These are phyloP conservation scores for Cercospora zeina DNA, from an alignment of 2,329 filamentous ascomycete species.

Conservation along the genomic window DNA sequence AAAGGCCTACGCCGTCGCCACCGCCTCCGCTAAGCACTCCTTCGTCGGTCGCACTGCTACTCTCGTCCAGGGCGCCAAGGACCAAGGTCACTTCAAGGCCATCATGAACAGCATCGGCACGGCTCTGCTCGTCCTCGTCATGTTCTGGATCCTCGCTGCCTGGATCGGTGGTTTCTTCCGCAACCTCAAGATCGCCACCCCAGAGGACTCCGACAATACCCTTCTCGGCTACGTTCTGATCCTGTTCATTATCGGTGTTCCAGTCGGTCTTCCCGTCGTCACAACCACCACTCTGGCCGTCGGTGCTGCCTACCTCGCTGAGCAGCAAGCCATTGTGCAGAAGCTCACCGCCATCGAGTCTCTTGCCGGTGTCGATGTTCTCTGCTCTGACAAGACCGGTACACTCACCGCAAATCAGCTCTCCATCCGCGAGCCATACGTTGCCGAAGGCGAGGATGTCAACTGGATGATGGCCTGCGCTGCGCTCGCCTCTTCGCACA, in stretches of 20 bases:
- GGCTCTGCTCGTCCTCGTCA: conserved; percentile 70
- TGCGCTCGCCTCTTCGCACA: conserved; percentile 74
- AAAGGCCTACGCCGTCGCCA: conserved; percentile 70
- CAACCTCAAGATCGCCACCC: conserved; percentile 62
- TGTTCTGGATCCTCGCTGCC: conserved; percentile 72
- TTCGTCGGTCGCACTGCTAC: conserved; percentile 76
- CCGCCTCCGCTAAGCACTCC: conserved; percentile 67
- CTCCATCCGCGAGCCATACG: conserved; percentile 73
- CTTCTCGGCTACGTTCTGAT: conserved; percentile 69
- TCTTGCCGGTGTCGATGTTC: conserved; percentile 72
- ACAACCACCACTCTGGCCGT: conserved; percentile 76
- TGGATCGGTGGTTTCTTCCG: conserved; percentile 82
- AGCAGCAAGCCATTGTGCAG: conserved; percentile 77
- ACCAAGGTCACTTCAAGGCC: conserved; percentile 77
- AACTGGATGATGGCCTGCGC: conserved; percentile 85
- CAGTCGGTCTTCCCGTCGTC: conserved; percentile 76
- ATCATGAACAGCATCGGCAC: conserved; percentile 83
- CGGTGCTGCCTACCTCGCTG: conserved; percentile 73
- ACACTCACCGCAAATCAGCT: conserved; percentile 75
- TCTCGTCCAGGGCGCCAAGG: conserved; percentile 72
- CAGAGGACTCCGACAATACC: conserved; percentile 60
- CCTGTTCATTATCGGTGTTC: conserved; percentile 74
- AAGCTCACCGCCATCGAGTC: conserved; percentile 79
- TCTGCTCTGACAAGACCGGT: conserved; percentile 81
- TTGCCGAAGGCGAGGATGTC: conserved; percentile 73